phyloP scores from a whole-genome alignment of 495 filamentous ascomycete species.

The Oleoguttula mirabilis region DNA sequence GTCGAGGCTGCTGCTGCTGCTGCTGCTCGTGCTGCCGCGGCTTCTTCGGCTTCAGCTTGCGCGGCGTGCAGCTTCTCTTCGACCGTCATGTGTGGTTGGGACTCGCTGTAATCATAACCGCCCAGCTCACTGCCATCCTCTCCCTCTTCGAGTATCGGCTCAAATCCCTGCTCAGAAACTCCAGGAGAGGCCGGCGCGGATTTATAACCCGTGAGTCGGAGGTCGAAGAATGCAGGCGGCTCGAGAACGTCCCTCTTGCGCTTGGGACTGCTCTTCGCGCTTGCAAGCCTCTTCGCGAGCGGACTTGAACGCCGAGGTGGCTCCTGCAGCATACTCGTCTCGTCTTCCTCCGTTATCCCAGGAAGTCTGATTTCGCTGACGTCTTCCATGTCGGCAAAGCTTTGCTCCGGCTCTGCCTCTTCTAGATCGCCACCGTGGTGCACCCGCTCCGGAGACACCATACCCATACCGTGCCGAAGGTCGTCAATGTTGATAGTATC shows the following conservation, averaged over 20 bases:
- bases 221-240: constrained; percentile 18
- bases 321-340: constrained; percentile 1
- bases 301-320: not conserved
- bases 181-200: not conserved
- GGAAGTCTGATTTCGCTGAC: constrained; percentile 26
- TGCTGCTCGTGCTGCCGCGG: constrained; percentile 23
- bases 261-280: constrained; percentile 8
- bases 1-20: not conserved
- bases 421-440: not conserved
- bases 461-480: constrained; percentile 55
- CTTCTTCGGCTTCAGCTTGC: constrained; percentile 30
- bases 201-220: constrained; percentile 2
- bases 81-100: constrained; percentile 20
- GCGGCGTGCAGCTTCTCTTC: constrained; percentile 31
- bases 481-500: constrained; percentile 75
- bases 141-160: not conserved
- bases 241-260: constrained; percentile 14
- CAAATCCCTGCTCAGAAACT: not conserved
- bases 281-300: not conserved
- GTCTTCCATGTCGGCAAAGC: constrained; percentile 14
- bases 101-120: not conserved
- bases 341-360: constrained; percentile 2
- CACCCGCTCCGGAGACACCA: constrained; percentile 12
- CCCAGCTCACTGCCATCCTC: constrained; percentile 14
- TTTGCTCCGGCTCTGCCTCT: constrained; percentile 8